phyloP scores from a whole-genome alignment of 768 basidiomycete species.

The Hygrophoropsis aurantiaca region DNA sequence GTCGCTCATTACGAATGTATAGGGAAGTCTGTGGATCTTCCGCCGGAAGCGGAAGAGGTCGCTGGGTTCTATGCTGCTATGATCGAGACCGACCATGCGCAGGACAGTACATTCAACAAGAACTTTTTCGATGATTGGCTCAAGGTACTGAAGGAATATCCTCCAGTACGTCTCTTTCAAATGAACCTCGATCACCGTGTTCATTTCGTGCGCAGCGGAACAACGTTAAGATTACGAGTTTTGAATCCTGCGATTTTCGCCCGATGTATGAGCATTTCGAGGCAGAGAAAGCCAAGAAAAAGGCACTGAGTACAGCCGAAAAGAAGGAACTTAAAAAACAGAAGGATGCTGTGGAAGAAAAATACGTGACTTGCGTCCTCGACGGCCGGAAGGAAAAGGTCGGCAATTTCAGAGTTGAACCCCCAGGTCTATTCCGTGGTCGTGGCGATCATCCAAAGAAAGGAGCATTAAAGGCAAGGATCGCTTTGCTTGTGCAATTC shows the following conservation, averaged over 20 bases:
- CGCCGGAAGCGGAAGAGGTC: constrained; percentile 90
- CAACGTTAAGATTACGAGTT: constrained; percentile 69
- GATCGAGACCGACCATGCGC: constrained; percentile 88
- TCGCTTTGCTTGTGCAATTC: constrained; percentile 2
- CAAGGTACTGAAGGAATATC: constrained; percentile 71
- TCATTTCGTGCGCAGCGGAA: constrained; percentile 49
- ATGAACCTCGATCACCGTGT: constrained; percentile 4
- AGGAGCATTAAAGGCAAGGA: constrained; percentile 83
- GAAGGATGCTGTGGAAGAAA: constrained; percentile 81
- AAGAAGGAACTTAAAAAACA: constrained; percentile 90
- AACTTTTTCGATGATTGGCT: constrained; percentile 96
- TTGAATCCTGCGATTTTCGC: constrained; percentile 88
- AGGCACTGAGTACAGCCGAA: constrained; percentile 76
- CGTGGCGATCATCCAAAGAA: constrained; percentile 99
- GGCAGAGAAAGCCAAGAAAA: constrained; percentile 90
- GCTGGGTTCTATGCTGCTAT: constrained; percentile 95
- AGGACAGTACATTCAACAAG: constrained; percentile 84
- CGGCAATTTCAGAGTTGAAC: constrained; percentile 97
- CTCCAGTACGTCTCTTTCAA: constrained; percentile 63
- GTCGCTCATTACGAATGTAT: constrained; percentile 3
- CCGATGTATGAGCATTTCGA: constrained; percentile 95
- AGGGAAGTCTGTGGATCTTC: constrained; percentile 81
- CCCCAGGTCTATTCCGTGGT: constrained; percentile 96
- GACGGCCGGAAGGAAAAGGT: constrained; percentile 98
- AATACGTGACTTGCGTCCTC: constrained; percentile 82